These are phyloP conservation scores for Arabis hirsuta DNA, from an alignment of 345 rosid genomes.

Conservation along the genomic window DNA sequence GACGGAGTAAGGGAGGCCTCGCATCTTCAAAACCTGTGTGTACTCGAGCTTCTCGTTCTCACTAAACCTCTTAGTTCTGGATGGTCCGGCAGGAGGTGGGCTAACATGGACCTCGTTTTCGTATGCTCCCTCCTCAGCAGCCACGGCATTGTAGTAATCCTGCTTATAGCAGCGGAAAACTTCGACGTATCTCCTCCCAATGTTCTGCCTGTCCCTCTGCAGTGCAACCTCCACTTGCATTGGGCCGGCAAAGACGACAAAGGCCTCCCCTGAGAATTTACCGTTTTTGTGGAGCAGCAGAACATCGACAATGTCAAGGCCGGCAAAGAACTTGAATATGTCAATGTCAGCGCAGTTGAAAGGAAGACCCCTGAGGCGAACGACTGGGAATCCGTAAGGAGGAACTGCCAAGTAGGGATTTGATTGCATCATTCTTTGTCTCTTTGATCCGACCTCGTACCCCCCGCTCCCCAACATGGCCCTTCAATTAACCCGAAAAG, in stretches of 20 bases:
- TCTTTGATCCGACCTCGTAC: slow-evolving; percentile 99
- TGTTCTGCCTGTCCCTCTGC: slow-evolving; percentile 80
- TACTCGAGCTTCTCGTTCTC: slow-evolving; percentile 81
- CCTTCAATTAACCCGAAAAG: slow-evolving; percentile 80
- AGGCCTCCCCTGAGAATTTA: slow-evolving; percentile 90
- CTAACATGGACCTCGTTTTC: slow-evolving; percentile 70
- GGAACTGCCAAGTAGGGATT: slow-evolving; percentile 99
- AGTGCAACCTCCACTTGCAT: slow-evolving; percentile 92
- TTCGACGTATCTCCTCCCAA: slow-evolving; percentile 92
- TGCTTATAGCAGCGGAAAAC: slow-evolving; percentile 86
- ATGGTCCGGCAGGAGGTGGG: slow-evolving; percentile 59
- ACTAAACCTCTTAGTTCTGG: slow-evolving; percentile 62
- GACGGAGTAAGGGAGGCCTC: slow-evolving; percentile 88
- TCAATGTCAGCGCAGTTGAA: slow-evolving; percentile 89
- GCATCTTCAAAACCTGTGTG: slow-evolving; percentile 83
- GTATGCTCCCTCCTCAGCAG: slow-evolving; percentile 81
- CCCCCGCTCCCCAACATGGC: slow-evolving; percentile 99
- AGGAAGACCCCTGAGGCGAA: slow-evolving; percentile 93
- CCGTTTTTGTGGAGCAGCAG: slow-evolving; percentile 79
- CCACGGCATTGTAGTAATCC: slow-evolving; percentile 86
- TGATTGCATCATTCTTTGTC: slow-evolving; percentile 99
- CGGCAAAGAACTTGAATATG: slow-evolving; percentile 91
- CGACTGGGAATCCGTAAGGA: slow-evolving; percentile 79
- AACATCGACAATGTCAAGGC: slow-evolving; percentile 89
- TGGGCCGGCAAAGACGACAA: slow-evolving; percentile 71